phyloP scores from a whole-genome alignment of 495 filamentous ascomycete genomes.

The Glonium stellatum region DNA sequence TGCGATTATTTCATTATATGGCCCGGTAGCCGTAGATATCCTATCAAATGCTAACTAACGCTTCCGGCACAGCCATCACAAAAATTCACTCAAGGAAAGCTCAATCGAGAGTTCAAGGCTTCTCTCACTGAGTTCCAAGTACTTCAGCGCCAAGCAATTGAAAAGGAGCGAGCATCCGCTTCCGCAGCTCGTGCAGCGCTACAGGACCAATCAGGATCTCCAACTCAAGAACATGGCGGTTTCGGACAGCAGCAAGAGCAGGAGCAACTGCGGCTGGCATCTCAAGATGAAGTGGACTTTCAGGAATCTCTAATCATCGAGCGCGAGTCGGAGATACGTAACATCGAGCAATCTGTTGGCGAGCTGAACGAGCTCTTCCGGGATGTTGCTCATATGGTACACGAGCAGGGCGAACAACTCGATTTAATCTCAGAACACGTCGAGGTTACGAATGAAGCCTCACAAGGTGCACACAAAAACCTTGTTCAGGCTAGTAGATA shows the following conservation, averaged over 20 bases:
- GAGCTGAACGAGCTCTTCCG: conserved; percentile 95
- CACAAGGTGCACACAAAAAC: conserved; percentile 77
- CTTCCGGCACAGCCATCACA: conserved; percentile 64
- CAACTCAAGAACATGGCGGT: conserved; percentile 28
- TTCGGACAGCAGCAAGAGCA: conserved; percentile 61
- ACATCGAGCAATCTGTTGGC: conserved; percentile 91
- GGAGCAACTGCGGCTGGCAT: conserved; percentile 71
- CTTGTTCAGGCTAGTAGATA: conserved; percentile 74
- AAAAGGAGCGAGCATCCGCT: conserved; percentile 84
- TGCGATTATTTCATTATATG: neutral
- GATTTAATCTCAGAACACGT: conserved; percentile 88
- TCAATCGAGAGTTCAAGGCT: conserved; percentile 83
- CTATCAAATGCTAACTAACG: neutral
- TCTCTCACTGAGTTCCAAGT: conserved; percentile 83
- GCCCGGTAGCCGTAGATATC: neutral
- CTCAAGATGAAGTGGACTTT: conserved; percentile 95
- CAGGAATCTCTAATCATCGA: conserved; percentile 93
- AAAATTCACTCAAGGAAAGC: conserved; percentile 90
- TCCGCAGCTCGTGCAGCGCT: conserved; percentile 69
- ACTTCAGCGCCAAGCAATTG: conserved; percentile 78
- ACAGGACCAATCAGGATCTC: conserved; percentile 43
- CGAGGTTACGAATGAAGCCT: conserved; percentile 68
- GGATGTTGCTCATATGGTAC: conserved; percentile 93
- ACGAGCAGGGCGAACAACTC: conserved; percentile 82
- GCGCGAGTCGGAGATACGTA: conserved; percentile 90